Evolutionary conservation across 2,329 filamentous ascomycete species (phyloP).

Genomic region (Ceratocystis variospora): DNA sequence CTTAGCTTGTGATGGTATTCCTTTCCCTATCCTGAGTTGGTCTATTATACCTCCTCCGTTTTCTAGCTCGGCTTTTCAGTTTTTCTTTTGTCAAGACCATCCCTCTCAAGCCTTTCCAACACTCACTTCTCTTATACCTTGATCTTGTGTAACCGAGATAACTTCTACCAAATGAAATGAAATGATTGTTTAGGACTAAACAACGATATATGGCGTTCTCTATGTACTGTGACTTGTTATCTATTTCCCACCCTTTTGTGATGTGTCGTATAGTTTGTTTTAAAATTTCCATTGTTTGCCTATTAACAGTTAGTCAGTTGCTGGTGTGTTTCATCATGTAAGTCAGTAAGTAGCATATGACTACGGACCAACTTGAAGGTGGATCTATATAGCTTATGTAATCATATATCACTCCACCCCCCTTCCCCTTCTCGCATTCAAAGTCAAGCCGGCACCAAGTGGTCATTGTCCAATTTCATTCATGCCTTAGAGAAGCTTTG

Average conservation of each 20-base stretch:
- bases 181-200: conserved; percentile 5
- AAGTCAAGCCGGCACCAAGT: no score
- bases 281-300: background rate
- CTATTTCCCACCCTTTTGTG: background rate
- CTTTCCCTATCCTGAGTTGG: background rate
- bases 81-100: conserved; percentile 4
- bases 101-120: background rate
- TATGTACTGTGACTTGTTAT: background rate
- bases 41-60: background rate
- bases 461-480: no score
- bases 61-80: background rate
- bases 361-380: no score
- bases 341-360: no score
- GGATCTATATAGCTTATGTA: no score
- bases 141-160: background rate
- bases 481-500: no score
- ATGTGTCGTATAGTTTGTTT: no score
- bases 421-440: no score
- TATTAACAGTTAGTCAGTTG: background rate
- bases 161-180: conserved; percentile 9
- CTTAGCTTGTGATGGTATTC: background rate
- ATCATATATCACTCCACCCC: no score
- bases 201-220: background rate
- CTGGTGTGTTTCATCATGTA: no score
- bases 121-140: background rate